Percentiles rank a stretch among this genome's conserved stretches.
These are phyloP conservation scores for Poa annua DNA, from an alignment of 176 grass and related monocot genomes.

Conservation along the genomic window DNA sequence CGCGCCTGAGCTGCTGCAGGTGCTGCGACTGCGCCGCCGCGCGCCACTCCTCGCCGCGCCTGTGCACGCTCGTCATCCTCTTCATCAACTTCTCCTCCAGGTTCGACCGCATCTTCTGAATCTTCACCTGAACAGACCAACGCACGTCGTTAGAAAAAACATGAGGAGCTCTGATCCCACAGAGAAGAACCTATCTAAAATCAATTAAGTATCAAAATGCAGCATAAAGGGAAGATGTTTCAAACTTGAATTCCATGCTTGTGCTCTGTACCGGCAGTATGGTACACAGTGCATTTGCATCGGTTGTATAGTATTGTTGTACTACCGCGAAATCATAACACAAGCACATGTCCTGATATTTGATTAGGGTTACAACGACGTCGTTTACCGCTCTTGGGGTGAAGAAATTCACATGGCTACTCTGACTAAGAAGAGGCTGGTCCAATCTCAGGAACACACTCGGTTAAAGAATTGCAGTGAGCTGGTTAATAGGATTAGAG, in stretches of 20 bases:
- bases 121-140: conserved; percentile 70
- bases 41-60: conserved; percentile 79
- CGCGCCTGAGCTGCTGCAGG: conserved; percentile 74
- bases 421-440: conserved; percentile 19
- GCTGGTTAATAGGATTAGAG: not conserved
- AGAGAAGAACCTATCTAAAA: not conserved
- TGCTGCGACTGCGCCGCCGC: conserved; percentile 67
- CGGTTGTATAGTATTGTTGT: conserved; percentile 20
- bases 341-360: conserved; percentile 48
- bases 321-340: conserved; percentile 5
- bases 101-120: conserved; percentile 94
- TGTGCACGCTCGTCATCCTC: conserved; percentile 77
- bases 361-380: conserved; percentile 37
- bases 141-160: not conserved
- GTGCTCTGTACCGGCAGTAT: not conserved
- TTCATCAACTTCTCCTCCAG: conserved; percentile 97
- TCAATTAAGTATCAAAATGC: not conserved
- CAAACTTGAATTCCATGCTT: conserved; percentile 41
- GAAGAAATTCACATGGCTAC: conserved; percentile 48
- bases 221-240: conserved; percentile 29
- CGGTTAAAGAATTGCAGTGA: conserved; percentile 24
- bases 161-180: not conserved
- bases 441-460: not conserved
- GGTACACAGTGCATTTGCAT: conserved; percentile 21
- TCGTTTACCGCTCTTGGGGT: not conserved